Percentiles rank a stretch among this genome's conserved stretches.
Evolutionary conservation across 2,329 filamentous ascomycete genomes (phyloP).

Genomic region (Geoglossum cookeanum): DNA sequence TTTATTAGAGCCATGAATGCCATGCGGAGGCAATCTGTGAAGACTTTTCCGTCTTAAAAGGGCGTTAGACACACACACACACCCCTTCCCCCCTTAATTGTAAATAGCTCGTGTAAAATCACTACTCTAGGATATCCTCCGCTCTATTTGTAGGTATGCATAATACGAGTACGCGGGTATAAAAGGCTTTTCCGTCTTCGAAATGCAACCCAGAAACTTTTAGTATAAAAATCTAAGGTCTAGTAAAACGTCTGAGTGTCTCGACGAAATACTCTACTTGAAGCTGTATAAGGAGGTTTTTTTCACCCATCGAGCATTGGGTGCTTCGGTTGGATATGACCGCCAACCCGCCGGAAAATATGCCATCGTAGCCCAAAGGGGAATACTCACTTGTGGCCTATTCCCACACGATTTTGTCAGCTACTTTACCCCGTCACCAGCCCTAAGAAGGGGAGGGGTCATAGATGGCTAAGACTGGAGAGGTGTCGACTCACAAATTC

Average conservation of each 20-base stretch:
- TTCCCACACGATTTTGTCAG: neutral
- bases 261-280: no score
- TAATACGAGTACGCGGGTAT: neutral
- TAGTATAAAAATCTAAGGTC: no score
- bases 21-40: neutral
- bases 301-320: neutral
- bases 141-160: neutral
- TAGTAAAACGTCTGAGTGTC: no score
- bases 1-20: slow-evolving; percentile 36
- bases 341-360: neutral
- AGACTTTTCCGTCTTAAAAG: neutral
- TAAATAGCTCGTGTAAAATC: neutral
- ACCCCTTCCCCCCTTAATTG: neutral
- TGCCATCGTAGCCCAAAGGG: neutral
- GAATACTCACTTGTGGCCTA: neutral
- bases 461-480: neutral
- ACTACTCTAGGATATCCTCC: neutral
- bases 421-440: neutral
- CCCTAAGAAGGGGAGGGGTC: neutral
- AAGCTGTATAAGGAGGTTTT: no score
- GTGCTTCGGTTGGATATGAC: neutral
- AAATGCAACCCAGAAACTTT: no score
- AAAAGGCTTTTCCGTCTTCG: neutral
- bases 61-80: neutral
- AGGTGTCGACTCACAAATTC: slow-evolving; percentile 26